These are phyloP conservation scores for Sarcomyxa edulis DNA, from an alignment of 768 basidiomycete genomes.

Conservation along the genomic window DNA sequence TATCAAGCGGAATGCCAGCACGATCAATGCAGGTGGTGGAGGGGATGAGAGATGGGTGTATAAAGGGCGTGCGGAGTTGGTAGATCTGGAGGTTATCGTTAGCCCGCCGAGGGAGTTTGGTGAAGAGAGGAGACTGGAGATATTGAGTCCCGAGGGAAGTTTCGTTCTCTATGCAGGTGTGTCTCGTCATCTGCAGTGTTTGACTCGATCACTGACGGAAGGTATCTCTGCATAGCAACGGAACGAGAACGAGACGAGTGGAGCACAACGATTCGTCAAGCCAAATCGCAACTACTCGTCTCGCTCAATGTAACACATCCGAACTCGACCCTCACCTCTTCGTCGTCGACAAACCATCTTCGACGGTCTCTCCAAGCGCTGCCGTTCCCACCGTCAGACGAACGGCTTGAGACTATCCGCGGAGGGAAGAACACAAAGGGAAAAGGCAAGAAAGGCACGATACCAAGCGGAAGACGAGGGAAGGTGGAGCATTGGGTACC, in stretches of 20 bases:
- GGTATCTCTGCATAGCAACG: conserved; percentile 33
- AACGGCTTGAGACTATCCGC: conserved; percentile 28
- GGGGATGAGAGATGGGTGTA: conserved; percentile 68
- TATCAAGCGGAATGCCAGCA: conserved; percentile 22
- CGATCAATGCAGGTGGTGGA: conserved; percentile 7
- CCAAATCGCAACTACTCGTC: conserved; percentile 66
- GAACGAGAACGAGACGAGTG: conserved; percentile 60
- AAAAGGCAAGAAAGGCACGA: conserved; percentile 13
- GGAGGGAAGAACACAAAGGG: conserved; percentile 14
- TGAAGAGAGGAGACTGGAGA: conserved; percentile 59
- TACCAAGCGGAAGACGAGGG: conserved; percentile 31
- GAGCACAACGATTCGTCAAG: conserved; percentile 59
- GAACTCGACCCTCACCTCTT: conserved; percentile 78
- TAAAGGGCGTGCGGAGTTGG: conserved; percentile 62
- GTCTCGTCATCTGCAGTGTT: conserved; percentile 10
- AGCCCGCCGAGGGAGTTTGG: conserved; percentile 28
- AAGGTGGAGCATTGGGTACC: conserved; percentile 83
- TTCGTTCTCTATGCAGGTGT: conserved; percentile 71
- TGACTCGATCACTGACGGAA: conserved; percentile 3
- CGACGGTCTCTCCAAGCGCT: conserved; percentile 69
- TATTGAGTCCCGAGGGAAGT: conserved; percentile 72
- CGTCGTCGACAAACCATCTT: conserved; percentile 69
- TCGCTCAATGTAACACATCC: conserved; percentile 69
- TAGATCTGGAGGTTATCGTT: conserved; percentile 75
- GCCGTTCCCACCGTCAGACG: conserved; percentile 57